Evolutionary conservation across 176 grass and related monocot genomes (phyloP), one percentile per base, ranked within the genome.

Genomic region (Carex kokanica): DNA sequence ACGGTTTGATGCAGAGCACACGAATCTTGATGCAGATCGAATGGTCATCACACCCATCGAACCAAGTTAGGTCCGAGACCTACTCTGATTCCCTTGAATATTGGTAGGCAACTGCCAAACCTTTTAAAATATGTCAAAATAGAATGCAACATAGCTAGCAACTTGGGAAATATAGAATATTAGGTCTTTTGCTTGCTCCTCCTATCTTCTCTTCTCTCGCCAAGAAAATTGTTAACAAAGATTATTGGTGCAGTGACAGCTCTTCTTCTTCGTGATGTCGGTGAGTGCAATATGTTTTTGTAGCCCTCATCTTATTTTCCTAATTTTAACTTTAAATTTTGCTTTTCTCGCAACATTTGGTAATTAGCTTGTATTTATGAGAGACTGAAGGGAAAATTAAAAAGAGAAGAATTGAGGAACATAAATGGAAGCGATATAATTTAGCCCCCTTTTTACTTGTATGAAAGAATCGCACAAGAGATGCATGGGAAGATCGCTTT

Each of bases 221-320:
- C 0, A 18, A 74, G 17, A 79, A 36, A 36, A 9, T 60, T 80
- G 52, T n/a, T n/a, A 43, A 49, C 53, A 59, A 56, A 36, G 8
- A 43, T 80, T 18, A 15, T 54, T 81, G 56, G 21, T 54, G 18
- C 80, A 31, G 23, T 64, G 40, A 23, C 34, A 18, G 21, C 23
- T 82, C 13, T 81, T 82, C 80, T 82, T 82, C 61, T 52, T 82
- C 60, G 12, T 29, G 13, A 82, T 82, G 80, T 36, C 80, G 2
- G 80, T 82, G 17, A 82, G 80, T 68, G 47, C 59, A 63, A 66
- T 45, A 31, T 29, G 4, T 25, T 81, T 61, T 8, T 81, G 60
- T 63, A 52, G 43, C 43, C 41, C 10, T 36, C 6, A 63, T 51
- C 25, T 56, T 21, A 17, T 45, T 21, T 64, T 65, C 4, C 29